phyloP scores from a whole-genome alignment of 352 stramenopile genomes.

The Phytophthora kernoviae region DNA sequence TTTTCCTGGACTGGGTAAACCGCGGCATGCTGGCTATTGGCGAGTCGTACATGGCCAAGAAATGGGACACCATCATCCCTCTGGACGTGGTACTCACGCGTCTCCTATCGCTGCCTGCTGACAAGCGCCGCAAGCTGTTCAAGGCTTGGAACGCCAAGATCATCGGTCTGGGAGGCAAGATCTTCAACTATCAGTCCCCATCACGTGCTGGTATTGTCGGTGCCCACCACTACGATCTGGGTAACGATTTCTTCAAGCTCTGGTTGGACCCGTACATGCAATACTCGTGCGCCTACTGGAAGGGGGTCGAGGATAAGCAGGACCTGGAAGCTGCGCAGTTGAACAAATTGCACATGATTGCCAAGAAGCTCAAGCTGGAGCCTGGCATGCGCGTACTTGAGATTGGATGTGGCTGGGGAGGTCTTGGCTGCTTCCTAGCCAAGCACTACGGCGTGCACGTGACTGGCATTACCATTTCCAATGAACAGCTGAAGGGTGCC shows the following conservation, averaged over 20 bases:
- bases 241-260: conserved; percentile 91
- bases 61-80: conserved; percentile 85
- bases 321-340: conserved; percentile 84
- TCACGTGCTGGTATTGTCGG: conserved; percentile 83
- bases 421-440: conserved; percentile 86
- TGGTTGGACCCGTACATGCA: conserved; percentile 89
- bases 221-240: conserved; percentile 87
- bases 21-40: conserved; percentile 86
- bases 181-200: conserved; percentile 90
- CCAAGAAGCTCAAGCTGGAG: conserved; percentile 87
- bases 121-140: conserved; percentile 85
- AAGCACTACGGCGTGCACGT: conserved; percentile 89
- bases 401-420: conserved; percentile 91
- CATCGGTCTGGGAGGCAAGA: conserved; percentile 67
- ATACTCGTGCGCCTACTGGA: conserved; percentile 89
- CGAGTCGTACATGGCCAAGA: conserved; percentile 90
- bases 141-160: conserved; percentile 89
- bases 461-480: conserved; percentile 90
- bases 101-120: conserved; percentile 66
- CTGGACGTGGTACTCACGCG: conserved; percentile 80
- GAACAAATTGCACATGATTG: conserved; percentile 90
- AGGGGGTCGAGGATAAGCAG: conserved; percentile 68
- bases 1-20: conserved; percentile 88
- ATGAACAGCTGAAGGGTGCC: conserved; percentile 89
- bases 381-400: conserved; percentile 86